Evolutionary conservation across 441 rosid species (phyloP).

Genomic region (Adansonia grandidieri): DNA sequence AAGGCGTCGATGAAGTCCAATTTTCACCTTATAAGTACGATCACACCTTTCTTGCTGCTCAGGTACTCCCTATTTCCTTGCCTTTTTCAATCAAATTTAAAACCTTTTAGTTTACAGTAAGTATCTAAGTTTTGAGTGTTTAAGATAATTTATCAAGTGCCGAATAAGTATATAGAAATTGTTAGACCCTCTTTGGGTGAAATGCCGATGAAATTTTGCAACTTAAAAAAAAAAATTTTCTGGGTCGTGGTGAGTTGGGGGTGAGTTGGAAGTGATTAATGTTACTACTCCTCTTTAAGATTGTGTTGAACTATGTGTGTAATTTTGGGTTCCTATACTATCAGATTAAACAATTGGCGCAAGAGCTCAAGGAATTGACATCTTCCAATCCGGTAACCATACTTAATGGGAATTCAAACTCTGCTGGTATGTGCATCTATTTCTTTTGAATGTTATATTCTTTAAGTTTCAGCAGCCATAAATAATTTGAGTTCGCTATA

Average conservation of each 20-base stretch:
- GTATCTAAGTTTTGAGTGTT: neutral
- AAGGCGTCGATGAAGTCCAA: constrained; percentile 65
- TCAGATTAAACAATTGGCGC: constrained; percentile 79
- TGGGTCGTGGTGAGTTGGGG: neutral
- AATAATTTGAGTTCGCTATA: neutral
- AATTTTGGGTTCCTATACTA: constrained; percentile 25
- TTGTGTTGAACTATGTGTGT: constrained; percentile 22
- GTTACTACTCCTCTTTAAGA: constrained; percentile 6
- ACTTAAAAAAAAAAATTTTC: neutral
- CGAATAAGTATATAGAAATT: neutral
- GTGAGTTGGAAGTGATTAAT: neutral
- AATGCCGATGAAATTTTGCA: constrained; percentile 5
- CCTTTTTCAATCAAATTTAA: neutral
- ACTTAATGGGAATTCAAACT: constrained; percentile 61
- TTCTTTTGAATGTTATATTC: constrained; percentile 2
- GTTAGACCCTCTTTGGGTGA: neutral
- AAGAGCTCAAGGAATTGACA: constrained; percentile 83
- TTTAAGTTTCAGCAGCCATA: neutral
- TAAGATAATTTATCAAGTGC: constrained; percentile 2
- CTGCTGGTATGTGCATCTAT: constrained; percentile 49
- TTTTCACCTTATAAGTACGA: constrained; percentile 63
- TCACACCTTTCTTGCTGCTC: constrained; percentile 66
- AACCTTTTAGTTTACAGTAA: neutral
- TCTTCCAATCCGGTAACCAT: constrained; percentile 70
- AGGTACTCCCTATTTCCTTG: constrained; percentile 47